These are phyloP conservation scores for Termitomyces sp. DNA, from an alignment of 768 basidiomycete species.

Conservation along the genomic window DNA sequence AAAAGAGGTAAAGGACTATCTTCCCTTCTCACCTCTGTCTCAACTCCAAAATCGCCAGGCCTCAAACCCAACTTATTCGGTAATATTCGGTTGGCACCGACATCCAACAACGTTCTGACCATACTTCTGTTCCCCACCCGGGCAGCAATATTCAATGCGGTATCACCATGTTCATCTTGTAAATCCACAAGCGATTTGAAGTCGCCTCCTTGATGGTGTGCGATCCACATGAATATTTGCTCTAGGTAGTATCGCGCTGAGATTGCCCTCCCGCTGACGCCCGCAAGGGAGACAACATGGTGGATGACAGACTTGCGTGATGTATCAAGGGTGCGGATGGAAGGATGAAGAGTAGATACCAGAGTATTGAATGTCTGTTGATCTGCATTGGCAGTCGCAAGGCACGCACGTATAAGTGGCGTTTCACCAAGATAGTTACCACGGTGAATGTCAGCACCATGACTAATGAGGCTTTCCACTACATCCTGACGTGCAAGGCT, in stretches of 20 bases:
- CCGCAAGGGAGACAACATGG: conserved; percentile 87
- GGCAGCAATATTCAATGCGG: conserved; percentile 92
- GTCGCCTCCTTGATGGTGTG: conserved; percentile 69
- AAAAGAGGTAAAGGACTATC: not conserved
- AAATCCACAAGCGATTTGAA: conserved; percentile 83
- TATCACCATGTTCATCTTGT: conserved; percentile 94
- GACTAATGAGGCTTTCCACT: conserved; percentile 65
- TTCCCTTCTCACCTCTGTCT: conserved; percentile 66
- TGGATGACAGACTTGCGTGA: conserved; percentile 85
- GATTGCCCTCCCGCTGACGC: conserved; percentile 82
- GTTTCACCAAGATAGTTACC: conserved; percentile 96
- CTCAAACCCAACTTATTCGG: conserved; percentile 92
- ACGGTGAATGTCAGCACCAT: conserved; percentile 84
- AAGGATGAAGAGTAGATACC: conserved; percentile 60
- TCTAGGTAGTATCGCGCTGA: conserved; percentile 91
- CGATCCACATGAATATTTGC: conserved; percentile 84
- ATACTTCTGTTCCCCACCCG: conserved; percentile 87
- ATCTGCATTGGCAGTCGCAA: conserved; percentile 86
- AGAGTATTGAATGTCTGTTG: conserved; percentile 69
- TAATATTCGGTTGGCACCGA: conserved; percentile 85
- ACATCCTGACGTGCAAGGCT: conserved; percentile 72
- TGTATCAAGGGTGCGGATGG: conserved; percentile 87
- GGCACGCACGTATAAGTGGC: conserved; percentile 85
- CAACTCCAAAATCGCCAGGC: conserved; percentile 93
- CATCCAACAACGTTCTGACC: conserved; percentile 84